Evolutionary conservation across 345 rosid genomes (phyloP).

Genomic region (Linum tenue): DNA sequence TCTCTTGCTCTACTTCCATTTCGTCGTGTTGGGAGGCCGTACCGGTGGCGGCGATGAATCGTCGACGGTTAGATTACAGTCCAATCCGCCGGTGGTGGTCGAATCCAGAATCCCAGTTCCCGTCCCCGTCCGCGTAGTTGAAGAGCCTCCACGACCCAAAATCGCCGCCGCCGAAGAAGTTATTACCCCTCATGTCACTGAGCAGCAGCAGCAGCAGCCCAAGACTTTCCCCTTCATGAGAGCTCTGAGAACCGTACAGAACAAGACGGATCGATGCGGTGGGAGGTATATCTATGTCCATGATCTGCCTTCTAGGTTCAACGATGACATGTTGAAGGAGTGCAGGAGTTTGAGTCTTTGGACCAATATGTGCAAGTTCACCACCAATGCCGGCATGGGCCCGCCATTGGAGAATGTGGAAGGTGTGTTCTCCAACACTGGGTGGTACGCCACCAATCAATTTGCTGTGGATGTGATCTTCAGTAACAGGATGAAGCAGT

Average conservation of each 20-base stretch:
- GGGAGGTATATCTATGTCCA: conserved; percentile 80
- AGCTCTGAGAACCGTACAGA: conserved; percentile 64
- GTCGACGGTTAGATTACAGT: conserved; percentile 17
- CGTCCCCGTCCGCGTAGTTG: conserved; percentile 10
- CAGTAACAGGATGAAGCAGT: conserved; percentile 78
- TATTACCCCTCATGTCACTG: neutral
- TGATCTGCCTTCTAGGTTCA: conserved; percentile 65
- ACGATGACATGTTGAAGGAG: conserved; percentile 75
- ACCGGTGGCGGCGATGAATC: conserved; percentile 20
- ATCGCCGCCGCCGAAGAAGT: neutral
- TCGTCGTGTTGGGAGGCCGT: conserved; percentile 38
- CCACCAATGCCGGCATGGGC: conserved; percentile 64
- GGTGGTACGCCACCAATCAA: conserved; percentile 88
- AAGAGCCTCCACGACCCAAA: neutral
- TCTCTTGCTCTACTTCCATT: conserved; percentile 58
- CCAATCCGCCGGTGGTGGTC: conserved; percentile 12
- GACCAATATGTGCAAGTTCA: conserved; percentile 94
- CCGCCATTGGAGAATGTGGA: conserved; percentile 73
- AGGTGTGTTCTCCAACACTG: conserved; percentile 65
- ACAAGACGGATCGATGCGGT: conserved; percentile 75
- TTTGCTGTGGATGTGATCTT: conserved; percentile 85
- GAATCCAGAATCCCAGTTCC: conserved; percentile 21
- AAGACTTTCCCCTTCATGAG: conserved; percentile 41
- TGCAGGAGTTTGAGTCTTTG: conserved; percentile 76
- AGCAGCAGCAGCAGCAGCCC: neutral